A percentile compares a stretch with the other conserved stretches of the same genome.
Conservation (phyloP, 2,329 filamentous ascomycete species). For the Trichophaea hybrida region DNA sequence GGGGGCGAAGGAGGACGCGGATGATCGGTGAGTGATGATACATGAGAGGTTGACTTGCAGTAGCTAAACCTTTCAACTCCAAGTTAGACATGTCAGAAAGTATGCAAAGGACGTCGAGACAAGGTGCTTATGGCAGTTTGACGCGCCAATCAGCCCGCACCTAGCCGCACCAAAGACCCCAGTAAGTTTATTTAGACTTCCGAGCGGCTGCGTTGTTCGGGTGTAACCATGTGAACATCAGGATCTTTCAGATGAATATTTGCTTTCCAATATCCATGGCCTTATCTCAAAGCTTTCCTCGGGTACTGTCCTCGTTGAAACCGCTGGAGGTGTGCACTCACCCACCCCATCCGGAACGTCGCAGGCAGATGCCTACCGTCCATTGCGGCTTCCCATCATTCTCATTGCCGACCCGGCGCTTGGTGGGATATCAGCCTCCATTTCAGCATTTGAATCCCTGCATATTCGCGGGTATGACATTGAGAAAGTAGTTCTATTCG, state of each 20-base stretch:
- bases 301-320: slow-evolving; percentile 60
- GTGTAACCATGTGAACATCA: background rate
- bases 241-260: background rate
- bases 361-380: slow-evolving; percentile 64
- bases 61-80: background rate
- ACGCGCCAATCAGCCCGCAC: slow-evolving; percentile 63
- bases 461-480: slow-evolving; percentile 66
- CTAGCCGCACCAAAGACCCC: slow-evolving; percentile 36
- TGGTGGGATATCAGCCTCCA: slow-evolving; percentile 66
- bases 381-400: slow-evolving; percentile 57
- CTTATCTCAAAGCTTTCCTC: background rate
- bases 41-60: background rate
- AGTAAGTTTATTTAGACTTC: background rate
- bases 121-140: slow-evolving; percentile 54
- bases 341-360: slow-evolving; percentile 60
- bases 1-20: slow-evolving; percentile 52
- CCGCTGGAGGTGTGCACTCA: slow-evolving; percentile 68
- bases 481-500: slow-evolving; percentile 53
- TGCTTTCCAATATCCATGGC: background rate
- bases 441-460: slow-evolving; percentile 67
- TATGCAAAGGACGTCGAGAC: slow-evolving; percentile 45
- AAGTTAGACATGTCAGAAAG: slow-evolving; percentile 47
- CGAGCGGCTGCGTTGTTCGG: background rate
- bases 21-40: slow-evolving; percentile 33
- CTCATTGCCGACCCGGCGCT: slow-evolving; percentile 61